Evolutionary conservation across 768 basidiomycete genomes (phyloP), one percentile per base, ranked within the genome.

Genomic region (Pleurotus cornucopiae): DNA sequence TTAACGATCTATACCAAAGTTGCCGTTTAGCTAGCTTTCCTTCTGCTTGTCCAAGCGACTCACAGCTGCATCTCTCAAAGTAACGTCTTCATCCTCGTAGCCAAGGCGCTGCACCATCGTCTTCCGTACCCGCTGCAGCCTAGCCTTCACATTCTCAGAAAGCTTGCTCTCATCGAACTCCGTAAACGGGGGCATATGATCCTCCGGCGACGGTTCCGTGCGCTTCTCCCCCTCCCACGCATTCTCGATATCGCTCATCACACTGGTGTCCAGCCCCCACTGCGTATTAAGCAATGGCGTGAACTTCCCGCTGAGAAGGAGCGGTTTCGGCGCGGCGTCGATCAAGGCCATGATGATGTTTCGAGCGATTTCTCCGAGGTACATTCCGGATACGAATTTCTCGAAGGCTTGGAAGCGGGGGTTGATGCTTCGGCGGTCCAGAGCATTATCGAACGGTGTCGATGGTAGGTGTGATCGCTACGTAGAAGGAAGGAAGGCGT

Each of bases 321-420:
- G 65, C 6, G 89, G 69, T 55, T 76, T 76, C 0, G 90, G 89
- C 13, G 82, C 72, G 4, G 88, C 85, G 62, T 93, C 91, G 61
- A 96, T 76, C 60, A 98, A 75, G 48, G 91, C 81, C 26, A 94
- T 77, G 52, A 98, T 77, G 63, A 96, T 74, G 65, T 91, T 90
- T 39, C 97, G 88, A 21, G 88, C 81, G 59, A 98, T 83, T 72
- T 99, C 97, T 56, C 97, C 97, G 40, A 98, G 83, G 70, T 99
- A 99, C 96, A 99, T 98, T 56, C 97, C 97, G 1, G 94, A 97
- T 62, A 99, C 89, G 74, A 97, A 93, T 76, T 98, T 99, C 72
- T 99, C 97, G 67, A 94, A 98, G 2, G 91, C 91, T 68, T 98
- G 97, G 67, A 82, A 88, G 37, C 81, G 77, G 23, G 95, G 94